Percentiles rank a stretch among this genome's conserved stretches.
Evolutionary conservation across 805 yeast species (phyloP).

Genomic region (Cyberlindnera maritima): DNA sequence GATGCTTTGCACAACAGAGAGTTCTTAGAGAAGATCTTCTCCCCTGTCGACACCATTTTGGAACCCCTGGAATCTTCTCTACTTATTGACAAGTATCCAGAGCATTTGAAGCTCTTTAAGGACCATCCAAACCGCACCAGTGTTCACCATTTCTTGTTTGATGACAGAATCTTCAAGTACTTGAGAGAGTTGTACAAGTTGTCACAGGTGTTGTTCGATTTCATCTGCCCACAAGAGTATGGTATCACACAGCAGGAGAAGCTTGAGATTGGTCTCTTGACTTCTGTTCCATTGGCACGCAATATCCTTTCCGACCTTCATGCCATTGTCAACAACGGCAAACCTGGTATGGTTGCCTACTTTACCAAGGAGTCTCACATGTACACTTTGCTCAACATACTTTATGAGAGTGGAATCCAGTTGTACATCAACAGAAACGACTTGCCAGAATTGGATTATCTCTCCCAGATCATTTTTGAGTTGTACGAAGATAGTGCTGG

Average conservation of each 20-base stretch:
- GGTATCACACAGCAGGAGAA: constrained; percentile 96
- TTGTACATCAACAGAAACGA: constrained; percentile 94
- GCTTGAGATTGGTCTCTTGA: constrained; percentile 89
- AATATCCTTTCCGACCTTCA: constrained; percentile 81
- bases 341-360: constrained; percentile 83
- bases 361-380: constrained; percentile 98
- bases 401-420: constrained; percentile 92
- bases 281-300: constrained; percentile 90
- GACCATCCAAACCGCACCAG: constrained; percentile 11
- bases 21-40: constrained; percentile 79
- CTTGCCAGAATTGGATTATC: constrained; percentile 91
- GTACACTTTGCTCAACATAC: constrained; percentile 85
- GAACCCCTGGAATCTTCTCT: constrained; percentile 28
- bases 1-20: constrained; percentile 95
- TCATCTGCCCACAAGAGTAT: constrained; percentile 97
- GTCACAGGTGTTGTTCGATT: constrained; percentile 92
- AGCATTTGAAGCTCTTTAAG: constrained; percentile 28
- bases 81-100: constrained; percentile 29
- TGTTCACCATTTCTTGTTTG: constrained; percentile 54
- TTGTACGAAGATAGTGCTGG: constrained; percentile 78
- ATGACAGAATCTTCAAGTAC: constrained; percentile 73
- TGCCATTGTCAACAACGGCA: constrained; percentile 70
- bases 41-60: constrained; percentile 51
- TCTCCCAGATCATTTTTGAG: constrained; percentile 93
- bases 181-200: constrained; percentile 85